Evolutionary conservation across 2,329 filamentous ascomycete species (phyloP).

Genomic region (Fusarium neocosmosporiellum): DNA sequence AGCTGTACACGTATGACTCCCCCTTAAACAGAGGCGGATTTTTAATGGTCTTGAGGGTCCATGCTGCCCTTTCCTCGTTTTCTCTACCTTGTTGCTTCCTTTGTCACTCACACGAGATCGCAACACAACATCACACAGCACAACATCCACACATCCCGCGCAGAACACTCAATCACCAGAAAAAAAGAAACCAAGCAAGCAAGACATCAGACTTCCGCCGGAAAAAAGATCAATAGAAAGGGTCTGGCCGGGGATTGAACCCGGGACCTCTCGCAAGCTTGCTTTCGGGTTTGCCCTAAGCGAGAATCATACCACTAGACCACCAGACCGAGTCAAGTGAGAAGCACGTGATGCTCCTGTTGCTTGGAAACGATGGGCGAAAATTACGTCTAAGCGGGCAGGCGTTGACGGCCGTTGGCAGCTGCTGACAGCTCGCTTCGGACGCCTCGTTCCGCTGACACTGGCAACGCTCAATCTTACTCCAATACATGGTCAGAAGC

Average conservation of each 20-base stretch:
- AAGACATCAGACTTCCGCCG: background rate
- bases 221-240: constrained; percentile 43
- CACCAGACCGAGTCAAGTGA: constrained; percentile 55
- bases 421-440: background rate
- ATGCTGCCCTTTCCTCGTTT: background rate
- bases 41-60: background rate
- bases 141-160: background rate
- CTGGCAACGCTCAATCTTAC: background rate
- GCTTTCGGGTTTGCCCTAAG: constrained; percentile 66
- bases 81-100: background rate
- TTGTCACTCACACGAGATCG: background rate
- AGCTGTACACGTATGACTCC: too few species aligned
- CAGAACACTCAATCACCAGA: background rate
- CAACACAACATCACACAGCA: background rate
- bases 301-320: constrained; percentile 79
- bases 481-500: background rate
- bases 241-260: constrained; percentile 60
- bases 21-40: too few species aligned
- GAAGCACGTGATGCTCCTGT: background rate
- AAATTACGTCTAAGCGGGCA: background rate
- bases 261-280: constrained; percentile 58
- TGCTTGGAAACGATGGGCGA: background rate
- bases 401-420: background rate
- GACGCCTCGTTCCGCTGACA: background rate
- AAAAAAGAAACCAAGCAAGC: background rate